These are phyloP conservation scores for Gymnopilus dilepis DNA, from an alignment of 768 basidiomycete genomes.

Conservation along the genomic window DNA sequence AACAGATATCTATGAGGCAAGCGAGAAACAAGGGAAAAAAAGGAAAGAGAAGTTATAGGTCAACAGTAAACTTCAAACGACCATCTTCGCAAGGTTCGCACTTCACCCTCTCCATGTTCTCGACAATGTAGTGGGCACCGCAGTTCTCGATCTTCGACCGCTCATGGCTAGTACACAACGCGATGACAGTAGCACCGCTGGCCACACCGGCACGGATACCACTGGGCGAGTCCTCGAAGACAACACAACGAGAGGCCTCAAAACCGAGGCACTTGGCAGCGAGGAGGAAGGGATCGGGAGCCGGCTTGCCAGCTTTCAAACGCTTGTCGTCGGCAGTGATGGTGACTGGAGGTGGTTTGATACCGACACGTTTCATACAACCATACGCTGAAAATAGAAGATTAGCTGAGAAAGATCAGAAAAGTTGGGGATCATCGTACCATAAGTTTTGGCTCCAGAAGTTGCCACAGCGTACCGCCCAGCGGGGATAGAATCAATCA, in stretches of 20 bases:
- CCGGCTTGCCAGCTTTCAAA: conserved; percentile 67
- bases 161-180: conserved; percentile 76
- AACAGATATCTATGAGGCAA: no score
- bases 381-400: conserved; percentile 52
- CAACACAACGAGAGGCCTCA: conserved; percentile 62
- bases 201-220: conserved; percentile 77
- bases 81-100: conserved; percentile 42
- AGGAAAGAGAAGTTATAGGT: no score
- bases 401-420: background rate
- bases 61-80: conserved; percentile 6
- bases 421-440: conserved; percentile 38
- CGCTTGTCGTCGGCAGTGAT: conserved; percentile 81
- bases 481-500: conserved; percentile 68
- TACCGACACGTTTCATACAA: conserved; percentile 74
- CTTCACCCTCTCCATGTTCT: conserved; percentile 55
- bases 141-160: conserved; percentile 57
- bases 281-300: conserved; percentile 67
- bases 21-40: no score
- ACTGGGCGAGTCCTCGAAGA: conserved; percentile 85
- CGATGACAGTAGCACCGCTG: conserved; percentile 73
- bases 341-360: conserved; percentile 67
- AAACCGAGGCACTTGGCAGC: conserved; percentile 63
- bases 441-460: conserved; percentile 73
- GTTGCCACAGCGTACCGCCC: conserved; percentile 75
- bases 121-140: conserved; percentile 61